Evolutionary conservation across 495 filamentous ascomycete species (phyloP), one percentile per base, ranked within the genome.

Genomic region (Penicillium malachiteum): DNA sequence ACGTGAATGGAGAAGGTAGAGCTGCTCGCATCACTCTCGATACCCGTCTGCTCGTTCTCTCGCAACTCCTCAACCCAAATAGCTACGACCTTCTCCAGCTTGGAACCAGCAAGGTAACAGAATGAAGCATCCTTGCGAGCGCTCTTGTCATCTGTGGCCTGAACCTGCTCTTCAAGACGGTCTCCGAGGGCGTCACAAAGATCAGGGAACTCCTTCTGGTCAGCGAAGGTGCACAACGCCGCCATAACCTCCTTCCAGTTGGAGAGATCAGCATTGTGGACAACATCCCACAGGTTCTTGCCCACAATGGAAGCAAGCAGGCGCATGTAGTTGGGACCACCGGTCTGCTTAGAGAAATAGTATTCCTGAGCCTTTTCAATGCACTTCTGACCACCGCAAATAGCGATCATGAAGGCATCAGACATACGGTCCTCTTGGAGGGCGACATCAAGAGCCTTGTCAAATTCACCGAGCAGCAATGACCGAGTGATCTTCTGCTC

Each of bases 161-260:
- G 72, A 40, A 82, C 71, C 13, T 84, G 80, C 64, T 98, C 93
- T 54, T 89, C 81, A 47, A 99, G 80, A 26, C 94, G 85, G 67
- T 99, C 94, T 57, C 94, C 94, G 13, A 99, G 82, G 40, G 91
- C 91, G 66, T 97, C 94, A 63, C 92, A 97, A n/a, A 99, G 83
- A 63, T 97, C 95, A 31, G 91, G 80, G 70, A 97, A 99, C 62
- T 97, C 94, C 50, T 85, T 81, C 39, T 89, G 85, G 48, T 94
- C 86, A 10, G 92, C 93, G 70, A 92, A 97, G 11, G 92, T 97
- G 81, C 94, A 97, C 31, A 99, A 79, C 2, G 91, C 88, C 30
- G 88, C 92, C 90, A 97, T 92, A 10, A 94, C 85, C 70, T 97
- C 94, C 74, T 93, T 97, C 94, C 94, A 99, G 71, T 93, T 89